Evolutionary conservation across 2,329 filamentous ascomycete genomes (phyloP).

Genomic region (Clarireedia hainanense): DNA sequence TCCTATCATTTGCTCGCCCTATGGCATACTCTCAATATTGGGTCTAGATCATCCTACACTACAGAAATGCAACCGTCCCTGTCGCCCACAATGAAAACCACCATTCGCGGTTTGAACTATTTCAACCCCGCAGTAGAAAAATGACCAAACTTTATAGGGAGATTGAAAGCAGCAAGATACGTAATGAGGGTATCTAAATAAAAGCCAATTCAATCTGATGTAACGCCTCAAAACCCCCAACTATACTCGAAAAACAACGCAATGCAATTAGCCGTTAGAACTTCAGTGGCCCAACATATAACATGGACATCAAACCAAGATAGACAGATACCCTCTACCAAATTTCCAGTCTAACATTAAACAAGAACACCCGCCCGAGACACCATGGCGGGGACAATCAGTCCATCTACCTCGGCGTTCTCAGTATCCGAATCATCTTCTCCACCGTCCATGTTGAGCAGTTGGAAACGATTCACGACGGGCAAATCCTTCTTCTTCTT

Average conservation of each 20-base stretch:
- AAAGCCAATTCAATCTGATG: neutral
- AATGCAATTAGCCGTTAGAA: neutral
- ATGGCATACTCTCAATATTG: neutral
- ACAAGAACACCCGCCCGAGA: neutral
- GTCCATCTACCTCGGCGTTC: neutral
- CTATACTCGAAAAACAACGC: neutral
- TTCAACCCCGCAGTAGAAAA: slow-evolving; percentile 6
- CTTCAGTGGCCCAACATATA: neutral
- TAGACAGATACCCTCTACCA: neutral
- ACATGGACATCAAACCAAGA: neutral
- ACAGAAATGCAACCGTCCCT: neutral
- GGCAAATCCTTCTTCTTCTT: slow-evolving; percentile 34
- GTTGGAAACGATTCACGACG: slow-evolving; percentile 52
- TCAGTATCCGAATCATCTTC: slow-evolving; percentile 14
- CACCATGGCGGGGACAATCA: neutral
- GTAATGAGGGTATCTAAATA: slow-evolving; percentile 15
- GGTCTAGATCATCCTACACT: neutral
- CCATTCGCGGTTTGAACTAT: neutral
- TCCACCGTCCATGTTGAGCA: slow-evolving; percentile 40
- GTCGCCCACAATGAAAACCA: neutral
- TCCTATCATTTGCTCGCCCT: neutral
- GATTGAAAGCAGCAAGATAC: slow-evolving; percentile 12
- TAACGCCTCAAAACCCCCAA: neutral
- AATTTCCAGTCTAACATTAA: neutral
- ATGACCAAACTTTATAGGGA: slow-evolving; percentile 5